Evolutionary conservation across 73 alveolate genomes (phyloP), one percentile per base, ranked within the genome.

Genomic region (Tetrahymena elliotti): DNA sequence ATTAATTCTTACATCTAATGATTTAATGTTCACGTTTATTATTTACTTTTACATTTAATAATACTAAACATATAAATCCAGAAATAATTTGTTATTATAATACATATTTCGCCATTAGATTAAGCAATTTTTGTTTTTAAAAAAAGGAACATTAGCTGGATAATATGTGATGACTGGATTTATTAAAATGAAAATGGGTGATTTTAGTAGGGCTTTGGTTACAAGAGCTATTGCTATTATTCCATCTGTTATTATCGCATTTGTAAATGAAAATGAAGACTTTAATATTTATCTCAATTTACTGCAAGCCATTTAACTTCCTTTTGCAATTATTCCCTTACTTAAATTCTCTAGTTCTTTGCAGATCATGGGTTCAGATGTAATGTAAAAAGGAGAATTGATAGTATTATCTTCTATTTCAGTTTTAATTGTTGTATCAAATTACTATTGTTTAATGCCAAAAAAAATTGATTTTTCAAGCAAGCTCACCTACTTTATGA

Each of bases 251-350:
- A 93, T 96, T 2, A 97, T 96, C 13, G 98, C 97, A n/a, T 94
- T 95, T 93, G 93, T 83, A 31, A 37, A 93, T 34, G 94, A 94
- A 33, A 39, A 93, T 68, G 97, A 95, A 35, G 68, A 95, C 6
- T 83, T 68, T 16, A 68, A 68, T 24, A 68, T 31, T 27, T 41
- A 84, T 22, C 84, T 97, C 38, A 95, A 95, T 84, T 84, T 95
- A 33, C 84, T 97, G 94, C 94, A 96, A 92, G 95, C 96, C 2
- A 83, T 96, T 83, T 95, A 96, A 93, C 96, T 97, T 35, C 98
- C 98, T 31, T 97, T 97, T 94, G 99, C 99, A 2, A 93, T 97
- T 38, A 40, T 97, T 38, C 98, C 99, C 11, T 92, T 97, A 40
- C 82, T 97, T 2, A 97, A 97, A 93, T 97, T 97, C 94, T 94